These are phyloP conservation scores for Quillaja saponaria DNA, from an alignment of 306 rosid species.

Conservation along the genomic window DNA sequence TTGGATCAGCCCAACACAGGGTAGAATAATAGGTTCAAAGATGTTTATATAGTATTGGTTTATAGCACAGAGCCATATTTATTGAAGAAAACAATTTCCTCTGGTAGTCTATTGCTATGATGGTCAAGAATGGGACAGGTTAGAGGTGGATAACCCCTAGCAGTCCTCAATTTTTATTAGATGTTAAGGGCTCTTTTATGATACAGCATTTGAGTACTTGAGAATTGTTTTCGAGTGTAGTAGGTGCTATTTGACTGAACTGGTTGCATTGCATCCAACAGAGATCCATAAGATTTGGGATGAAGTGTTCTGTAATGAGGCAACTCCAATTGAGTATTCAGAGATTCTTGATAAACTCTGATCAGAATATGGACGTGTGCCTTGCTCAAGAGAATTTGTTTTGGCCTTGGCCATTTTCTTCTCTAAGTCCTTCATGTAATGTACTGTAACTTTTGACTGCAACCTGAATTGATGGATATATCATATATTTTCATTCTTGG, in stretches of 20 bases:
- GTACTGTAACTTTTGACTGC: no score
- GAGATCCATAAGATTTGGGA: constrained; percentile 77
- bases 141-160: no score
- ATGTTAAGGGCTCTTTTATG: constrained; percentile 5
- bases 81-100: no score
- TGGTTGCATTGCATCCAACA: constrained; percentile 36
- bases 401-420: not conserved
- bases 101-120: no score
- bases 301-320: constrained; percentile 65
- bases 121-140: no score
- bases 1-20: no score
- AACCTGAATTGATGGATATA: no score
- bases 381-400: not conserved
- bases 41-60: no score
- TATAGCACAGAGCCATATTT: no score
- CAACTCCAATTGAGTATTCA: constrained; percentile 68
- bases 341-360: constrained; percentile 70
- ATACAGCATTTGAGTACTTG: constrained; percentile 5
- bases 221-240: not conserved
- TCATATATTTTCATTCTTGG: no score
- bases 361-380: constrained; percentile 52
- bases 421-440: constrained; percentile 25
- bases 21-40: no score
- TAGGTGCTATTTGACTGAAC: constrained; percentile 3
- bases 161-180: not conserved